phyloP scores from a whole-genome alignment of 306 rosid genomes.

The Vigna trinervia region DNA sequence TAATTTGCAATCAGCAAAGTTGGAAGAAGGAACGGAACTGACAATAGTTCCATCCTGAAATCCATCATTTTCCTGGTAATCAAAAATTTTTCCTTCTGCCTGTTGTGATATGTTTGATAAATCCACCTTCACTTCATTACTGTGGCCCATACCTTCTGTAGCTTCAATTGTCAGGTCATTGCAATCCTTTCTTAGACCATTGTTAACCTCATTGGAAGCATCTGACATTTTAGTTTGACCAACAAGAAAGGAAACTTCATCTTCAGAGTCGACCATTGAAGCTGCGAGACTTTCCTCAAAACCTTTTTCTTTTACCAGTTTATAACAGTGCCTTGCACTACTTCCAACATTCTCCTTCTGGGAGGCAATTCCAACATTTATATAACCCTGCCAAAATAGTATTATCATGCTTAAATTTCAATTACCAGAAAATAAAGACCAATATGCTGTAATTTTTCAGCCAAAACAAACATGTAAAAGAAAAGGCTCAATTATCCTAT shows the following conservation, averaged over 20 bases:
- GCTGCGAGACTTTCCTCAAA: constrained; percentile 65
- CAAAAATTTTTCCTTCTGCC: constrained; percentile 51
- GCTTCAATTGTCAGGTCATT: constrained; percentile 52
- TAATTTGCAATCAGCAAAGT: constrained; percentile 50
- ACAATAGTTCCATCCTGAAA: constrained; percentile 48
- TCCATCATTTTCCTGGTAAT: constrained; percentile 49
- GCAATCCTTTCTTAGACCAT: constrained; percentile 43
- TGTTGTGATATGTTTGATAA: constrained; percentile 46
- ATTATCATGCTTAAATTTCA: constrained; percentile 33
- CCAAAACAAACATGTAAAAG: constrained; percentile 16
- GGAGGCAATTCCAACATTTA: constrained; percentile 92
- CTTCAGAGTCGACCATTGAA: constrained; percentile 88
- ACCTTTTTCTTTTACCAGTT: constrained; percentile 68
- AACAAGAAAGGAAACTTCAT: constrained; percentile 85
- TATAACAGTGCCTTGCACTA: constrained; percentile 61
- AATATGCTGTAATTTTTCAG: constrained; percentile 1
- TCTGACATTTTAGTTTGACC: constrained; percentile 71
- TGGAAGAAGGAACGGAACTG: constrained; percentile 51
- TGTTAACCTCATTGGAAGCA: constrained; percentile 51
- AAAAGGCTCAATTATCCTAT: constrained; percentile 8
- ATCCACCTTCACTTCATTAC: constrained; percentile 39
- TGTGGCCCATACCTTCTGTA: constrained; percentile 46
- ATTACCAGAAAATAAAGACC: constrained; percentile 28
- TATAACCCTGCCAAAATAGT: constrained; percentile 83
- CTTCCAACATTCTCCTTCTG: constrained; percentile 71